Conservation (phyloP, 805 yeast species). For the Grigorovia jiainica region DNA sequence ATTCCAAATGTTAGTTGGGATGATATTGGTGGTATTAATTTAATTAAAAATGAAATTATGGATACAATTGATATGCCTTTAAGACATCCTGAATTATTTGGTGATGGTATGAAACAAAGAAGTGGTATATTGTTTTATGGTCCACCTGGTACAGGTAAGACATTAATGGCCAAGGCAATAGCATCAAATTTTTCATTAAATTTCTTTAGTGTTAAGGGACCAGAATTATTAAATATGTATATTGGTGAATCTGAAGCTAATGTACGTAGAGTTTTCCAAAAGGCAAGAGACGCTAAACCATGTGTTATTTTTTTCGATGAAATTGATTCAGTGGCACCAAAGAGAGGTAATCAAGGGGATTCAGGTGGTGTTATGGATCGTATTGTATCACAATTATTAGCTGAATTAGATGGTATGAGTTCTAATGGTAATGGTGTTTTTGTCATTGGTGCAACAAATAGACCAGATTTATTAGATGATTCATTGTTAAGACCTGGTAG, state of each 20-base stretch:
- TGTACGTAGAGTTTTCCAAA: conserved; percentile 87
- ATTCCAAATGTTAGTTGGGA: conserved; percentile 95
- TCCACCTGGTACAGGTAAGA: conserved; percentile 98
- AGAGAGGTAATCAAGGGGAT: conserved; percentile 97
- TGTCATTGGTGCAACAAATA: conserved; percentile 97
- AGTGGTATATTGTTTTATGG: conserved; percentile 94
- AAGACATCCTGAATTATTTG: conserved; percentile 83
- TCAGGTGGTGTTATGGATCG: conserved; percentile 99
- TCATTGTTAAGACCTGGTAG: conserved; percentile 90
- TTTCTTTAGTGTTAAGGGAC: conserved; percentile 95
- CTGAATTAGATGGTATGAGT: conserved; percentile 96
- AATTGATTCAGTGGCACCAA: conserved; percentile 95
- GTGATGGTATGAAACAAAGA: conserved; percentile 83
- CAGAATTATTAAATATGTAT: conserved; percentile 93
- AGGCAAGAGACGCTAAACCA: conserved; percentile 92
- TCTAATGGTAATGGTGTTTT: conserved; percentile 77
- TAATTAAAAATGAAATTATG: conserved; percentile 83
- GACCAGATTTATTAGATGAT: conserved; percentile 92
- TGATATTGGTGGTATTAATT: conserved; percentile 90
- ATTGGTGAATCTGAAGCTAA: conserved; percentile 98
- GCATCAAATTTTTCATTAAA: conserved; percentile 92
- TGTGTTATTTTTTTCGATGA: conserved; percentile 97
- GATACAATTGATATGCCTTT: conserved; percentile 96
- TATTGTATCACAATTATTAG: conserved; percentile 88
- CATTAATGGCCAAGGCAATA: conserved; percentile 90